A percentile compares a stretch with the other conserved stretches of the same genome.
Evolutionary conservation across 2,329 filamentous ascomycete species (phyloP).

Genomic region (Tolypocladium ophioglossoides): DNA sequence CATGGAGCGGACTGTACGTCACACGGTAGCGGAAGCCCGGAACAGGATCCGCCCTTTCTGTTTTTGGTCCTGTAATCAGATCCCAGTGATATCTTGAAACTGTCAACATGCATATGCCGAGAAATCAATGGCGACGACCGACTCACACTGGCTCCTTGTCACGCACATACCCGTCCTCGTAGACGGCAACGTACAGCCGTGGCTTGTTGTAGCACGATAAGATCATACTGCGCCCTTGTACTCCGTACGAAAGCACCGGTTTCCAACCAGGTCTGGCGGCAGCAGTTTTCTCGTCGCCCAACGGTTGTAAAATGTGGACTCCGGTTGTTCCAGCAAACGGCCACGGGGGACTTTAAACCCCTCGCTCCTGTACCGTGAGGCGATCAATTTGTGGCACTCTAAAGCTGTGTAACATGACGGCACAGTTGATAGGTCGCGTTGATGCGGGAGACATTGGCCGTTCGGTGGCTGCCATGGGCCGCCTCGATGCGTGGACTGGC

Average conservation of each 20-base stretch:
- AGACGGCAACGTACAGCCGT: neutral
- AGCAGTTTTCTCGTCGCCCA: neutral
- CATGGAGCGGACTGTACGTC: neutral
- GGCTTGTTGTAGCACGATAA: neutral
- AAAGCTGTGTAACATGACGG: neutral
- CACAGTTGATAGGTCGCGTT: neutral
- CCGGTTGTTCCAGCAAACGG: neutral
- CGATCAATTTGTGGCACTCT: neutral
- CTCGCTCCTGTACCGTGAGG: neutral
- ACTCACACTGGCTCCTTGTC: neutral
- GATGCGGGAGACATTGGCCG: neutral
- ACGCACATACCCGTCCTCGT: neutral
- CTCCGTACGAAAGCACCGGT: neutral
- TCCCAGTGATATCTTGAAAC: neutral
- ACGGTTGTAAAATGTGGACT: neutral
- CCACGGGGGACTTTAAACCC: neutral
- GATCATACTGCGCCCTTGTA: neutral
- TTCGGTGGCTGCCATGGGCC: neutral
- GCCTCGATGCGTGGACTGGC: neutral
- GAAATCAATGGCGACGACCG: neutral
- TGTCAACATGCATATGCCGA: neutral
- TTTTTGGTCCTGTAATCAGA: neutral
- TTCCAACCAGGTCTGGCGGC: neutral
- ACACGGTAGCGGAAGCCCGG: neutral
- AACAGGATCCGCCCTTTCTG: neutral